Evolutionary conservation across 1,284 basidiomycete species (phyloP), one percentile per base, ranked within the genome.

Genomic region (Amylostereum areolatum): DNA sequence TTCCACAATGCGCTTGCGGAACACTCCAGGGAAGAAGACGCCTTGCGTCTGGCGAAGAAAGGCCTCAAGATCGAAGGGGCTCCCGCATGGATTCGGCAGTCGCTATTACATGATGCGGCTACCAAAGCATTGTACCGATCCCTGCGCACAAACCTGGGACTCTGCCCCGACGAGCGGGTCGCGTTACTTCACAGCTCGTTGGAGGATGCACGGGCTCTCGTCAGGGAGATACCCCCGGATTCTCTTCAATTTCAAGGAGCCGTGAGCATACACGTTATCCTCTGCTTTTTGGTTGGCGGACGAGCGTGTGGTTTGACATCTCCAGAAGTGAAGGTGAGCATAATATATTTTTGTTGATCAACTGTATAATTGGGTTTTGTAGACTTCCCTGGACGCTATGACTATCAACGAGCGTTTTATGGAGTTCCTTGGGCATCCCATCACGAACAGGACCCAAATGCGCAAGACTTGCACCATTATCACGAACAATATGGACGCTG

Each of bases 391-490:
- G 6, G 40, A 54, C 11, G 32, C 47, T 25, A 29, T 49, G 3
- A 40, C 40, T n/a, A 18, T 54, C 44, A 54, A 50, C 50, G 31
- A 45, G 18, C 33, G 49, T 9, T 54, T 54, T 41, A 35, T 54
- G n/a, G 33, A 44, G 7, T 47, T 46, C 41, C 35, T 49, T 6
- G 31, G 35, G 25, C 8, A 43, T 34, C 50, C 43, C 4, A 35
- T 51, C 25, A 34, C 31, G 6, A 42, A 30, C 7, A 4, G 18
- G 27, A 47, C 24, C 4, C 8, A 2, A 27, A 30, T 33, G 6
- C 25, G 27, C 9, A n/a, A 35, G 5, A 28, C 33, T n/a, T 39
- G n/a, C 37, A n/a, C n/a, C 5, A 18, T 8, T n/a, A 25, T 39
- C 12, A 39, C 37, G 5, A 6, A 39, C 7, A 39, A 39, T n/a